Evolutionary conservation across 768 basidiomycete species (phyloP), one percentile per base, ranked within the genome.

Genomic region (Clathrus columnatus): DNA sequence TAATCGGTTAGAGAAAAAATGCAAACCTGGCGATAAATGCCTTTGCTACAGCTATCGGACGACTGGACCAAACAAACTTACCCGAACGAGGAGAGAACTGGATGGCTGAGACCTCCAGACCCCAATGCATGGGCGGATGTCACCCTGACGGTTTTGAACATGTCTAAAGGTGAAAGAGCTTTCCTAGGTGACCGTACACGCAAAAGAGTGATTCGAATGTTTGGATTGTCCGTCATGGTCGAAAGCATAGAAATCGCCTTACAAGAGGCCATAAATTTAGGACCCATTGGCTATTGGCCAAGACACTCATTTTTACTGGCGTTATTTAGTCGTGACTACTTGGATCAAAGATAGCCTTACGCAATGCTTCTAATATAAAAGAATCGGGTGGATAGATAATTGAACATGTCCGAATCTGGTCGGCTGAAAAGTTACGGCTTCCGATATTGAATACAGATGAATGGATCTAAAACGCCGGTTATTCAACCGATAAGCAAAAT

Each of bases 1-100:
- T 30, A 98, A 99, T 66, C 86, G 95, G 1, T 98, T 95, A 64
- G 96, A 99, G 69, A 81, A 77, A 63, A 71, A 95, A 98, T 61
- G 77, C 77, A 0, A 79, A 79, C 1, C 75, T 99, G 1, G 96
- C 94, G 0, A 73, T 98, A 5, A 70, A 82, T 43, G 73, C 94
- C 0, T 97, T 93, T 63, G 82, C 87, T 14, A 36, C 4, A 2
- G n/a, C 36, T 14, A 36, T n/a, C 14, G 7, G n/a, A 4, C 36
- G 36, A 36, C 36, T 36, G 11, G 10, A 11, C 4, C 36, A 36
- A n/a, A n/a, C n/a, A n/a, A n/a, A n/a, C 51, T 7, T 69, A 70
- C 24, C 54, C 61, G 28, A 64, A 70, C 32, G 45, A 54, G 1
- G 73, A 74, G 49, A 74, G 81, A 27, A 96, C 94, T 0, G 95